phyloP scores from a whole-genome alignment of 2,329 filamentous ascomycete genomes.

The Alternaria atra region DNA sequence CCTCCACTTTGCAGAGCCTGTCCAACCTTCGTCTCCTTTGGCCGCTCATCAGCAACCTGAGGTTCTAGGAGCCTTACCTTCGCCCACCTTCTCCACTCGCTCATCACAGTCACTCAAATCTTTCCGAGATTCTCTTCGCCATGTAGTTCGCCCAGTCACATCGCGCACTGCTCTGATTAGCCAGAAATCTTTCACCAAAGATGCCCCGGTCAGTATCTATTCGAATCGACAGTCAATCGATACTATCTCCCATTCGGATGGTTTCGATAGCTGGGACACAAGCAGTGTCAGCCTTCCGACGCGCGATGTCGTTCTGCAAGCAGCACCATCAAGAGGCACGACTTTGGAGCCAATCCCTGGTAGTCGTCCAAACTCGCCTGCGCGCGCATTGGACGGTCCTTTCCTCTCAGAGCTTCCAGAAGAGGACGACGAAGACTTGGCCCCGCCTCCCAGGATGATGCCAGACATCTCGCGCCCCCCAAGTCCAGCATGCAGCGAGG shows the following conservation, averaged over 20 bases:
- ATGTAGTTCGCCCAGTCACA: slow-evolving; percentile 50
- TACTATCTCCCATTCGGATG: slow-evolving; percentile 59
- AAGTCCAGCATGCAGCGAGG: slow-evolving; percentile 61
- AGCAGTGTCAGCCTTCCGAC: slow-evolving; percentile 71
- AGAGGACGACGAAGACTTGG: slow-evolving; percentile 41
- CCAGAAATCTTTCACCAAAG: slow-evolving; percentile 42
- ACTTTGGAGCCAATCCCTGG: slow-evolving; percentile 76
- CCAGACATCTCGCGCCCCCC: slow-evolving; percentile 47
- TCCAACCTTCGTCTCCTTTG: slow-evolving; percentile 38
- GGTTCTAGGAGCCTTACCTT: slow-evolving; percentile 37
- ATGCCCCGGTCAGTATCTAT: slow-evolving; percentile 42
- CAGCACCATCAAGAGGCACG: slow-evolving; percentile 54
- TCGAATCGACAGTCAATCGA: slow-evolving; percentile 48
- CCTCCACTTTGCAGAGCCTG: slow-evolving; percentile 36
- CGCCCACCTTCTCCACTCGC: slow-evolving; percentile 47
- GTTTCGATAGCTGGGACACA: slow-evolving; percentile 80
- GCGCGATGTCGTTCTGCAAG: slow-evolving; percentile 57
- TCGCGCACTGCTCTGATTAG: slow-evolving; percentile 49
- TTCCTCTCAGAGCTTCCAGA: slow-evolving; percentile 46
- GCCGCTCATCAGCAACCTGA: slow-evolving; percentile 16
- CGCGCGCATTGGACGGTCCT: slow-evolving; percentile 64
- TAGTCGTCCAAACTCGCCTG: slow-evolving; percentile 72
- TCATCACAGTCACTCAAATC: slow-evolving; percentile 49
- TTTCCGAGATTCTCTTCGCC: slow-evolving; percentile 50
- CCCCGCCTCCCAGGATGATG: slow-evolving; percentile 45